Evolutionary conservation across 306 rosid genomes (phyloP).

Genomic region (Oemleria cerasiformis): DNA sequence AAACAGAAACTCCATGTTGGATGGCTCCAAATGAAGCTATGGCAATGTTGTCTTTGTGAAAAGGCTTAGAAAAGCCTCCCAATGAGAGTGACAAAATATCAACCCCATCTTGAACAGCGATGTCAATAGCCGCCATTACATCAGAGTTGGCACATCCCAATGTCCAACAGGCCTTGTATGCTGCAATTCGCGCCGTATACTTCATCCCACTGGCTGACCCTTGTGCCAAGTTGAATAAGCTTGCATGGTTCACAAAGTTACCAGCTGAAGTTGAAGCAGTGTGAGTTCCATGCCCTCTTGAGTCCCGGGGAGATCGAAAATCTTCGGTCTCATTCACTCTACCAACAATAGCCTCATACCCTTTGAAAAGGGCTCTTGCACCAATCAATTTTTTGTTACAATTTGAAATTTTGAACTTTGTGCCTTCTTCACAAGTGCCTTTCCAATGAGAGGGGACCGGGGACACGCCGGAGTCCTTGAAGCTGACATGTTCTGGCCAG

Average conservation of each 20-base stretch:
- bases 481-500: constrained; percentile 78
- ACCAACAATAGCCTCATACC: constrained; percentile 51
- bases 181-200: constrained; percentile 62
- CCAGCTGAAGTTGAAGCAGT: constrained; percentile 80
- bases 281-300: constrained; percentile 72
- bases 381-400: constrained; percentile 78
- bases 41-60: constrained; percentile 48
- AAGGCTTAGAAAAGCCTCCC: constrained; percentile 49
- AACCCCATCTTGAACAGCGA: constrained; percentile 66
- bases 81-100: constrained; percentile 70
- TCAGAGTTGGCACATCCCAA: constrained; percentile 62
- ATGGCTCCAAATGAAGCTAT: constrained; percentile 65
- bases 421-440: constrained; percentile 60
- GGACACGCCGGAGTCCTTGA: constrained; percentile 46
- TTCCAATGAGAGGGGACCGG: constrained; percentile 56
- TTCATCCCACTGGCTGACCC: constrained; percentile 66
- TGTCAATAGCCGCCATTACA: constrained; percentile 60
- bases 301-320: constrained; percentile 57
- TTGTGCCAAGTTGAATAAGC: constrained; percentile 42
- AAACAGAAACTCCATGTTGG: constrained; percentile 48
- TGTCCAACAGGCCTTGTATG: constrained; percentile 73
- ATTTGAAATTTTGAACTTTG: constrained; percentile 44
- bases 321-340: constrained; percentile 43
- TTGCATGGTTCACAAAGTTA: constrained; percentile 37
- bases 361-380: constrained; percentile 52